Evolutionary conservation across 176 grass and related monocot species (phyloP), one percentile per base, ranked within the genome.

Genomic region (Eremochloa ophiuroides): DNA sequence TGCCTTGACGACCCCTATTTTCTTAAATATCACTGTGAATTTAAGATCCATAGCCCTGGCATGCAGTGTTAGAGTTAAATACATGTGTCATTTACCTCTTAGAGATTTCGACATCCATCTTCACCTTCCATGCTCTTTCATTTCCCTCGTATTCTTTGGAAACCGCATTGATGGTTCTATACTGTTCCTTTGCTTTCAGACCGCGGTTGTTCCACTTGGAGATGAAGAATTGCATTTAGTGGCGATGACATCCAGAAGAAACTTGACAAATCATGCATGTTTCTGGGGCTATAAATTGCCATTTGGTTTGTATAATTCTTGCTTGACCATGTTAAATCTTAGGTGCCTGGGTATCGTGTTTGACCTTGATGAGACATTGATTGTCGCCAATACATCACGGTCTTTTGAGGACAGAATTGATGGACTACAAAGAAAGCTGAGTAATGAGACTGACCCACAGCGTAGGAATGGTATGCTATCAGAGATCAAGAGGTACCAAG

Each of bases 381-480:
- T 99, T 69, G 93, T 99, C 31, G 91, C 96, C 79, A 93, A 91
- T 82, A 99, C 96, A 42, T 85, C 82, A 61, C 87, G 93, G 39
- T 90, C 93, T 60, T 99, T 95, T 80, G 96, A 99, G 75, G 96
- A 99, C 62, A 88, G 93, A 84, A 95, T 99, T 80, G 96, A 99
- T 77, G 85, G 76, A 14, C 81, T 99, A 75, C 93, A 99, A 79
- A 90, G 96, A 86, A 99, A 99, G 67, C 70, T 93, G 82, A 99
- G 74, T 82, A 99, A 93, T 77, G 96, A 93, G 59, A 89, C 71
- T 84, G 93, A 99, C 74, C 80, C 90, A 48, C 96, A 90, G 33
- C 91, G 96, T 73, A 85, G 84, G 13, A 92, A 75, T 64, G 91
- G 86, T 73, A 99, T 99, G 93, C 55, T 93, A 80, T 63, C 93